phyloP scores from a whole-genome alignment of 306 rosid genomes.

The Abrus pulchellus region DNA sequence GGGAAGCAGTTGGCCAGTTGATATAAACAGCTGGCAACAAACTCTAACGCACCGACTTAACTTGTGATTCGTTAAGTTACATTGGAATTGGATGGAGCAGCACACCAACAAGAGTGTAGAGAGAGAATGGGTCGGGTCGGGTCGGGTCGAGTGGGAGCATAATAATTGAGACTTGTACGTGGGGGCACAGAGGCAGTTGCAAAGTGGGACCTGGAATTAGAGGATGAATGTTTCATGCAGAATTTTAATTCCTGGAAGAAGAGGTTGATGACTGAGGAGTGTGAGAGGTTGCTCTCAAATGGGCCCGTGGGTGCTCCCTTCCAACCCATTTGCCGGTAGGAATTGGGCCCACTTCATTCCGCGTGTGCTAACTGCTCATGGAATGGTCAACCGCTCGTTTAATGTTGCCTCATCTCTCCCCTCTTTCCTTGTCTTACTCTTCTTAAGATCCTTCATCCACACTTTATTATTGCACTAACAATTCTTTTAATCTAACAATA shows the following conservation, averaged over 20 bases:
- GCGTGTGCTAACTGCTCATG: conserved; percentile 46
- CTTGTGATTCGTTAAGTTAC: background rate
- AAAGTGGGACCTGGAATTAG: conserved; percentile 41
- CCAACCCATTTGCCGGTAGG: conserved; percentile 63
- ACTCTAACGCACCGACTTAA: conserved; percentile 61
- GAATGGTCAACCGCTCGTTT: background rate
- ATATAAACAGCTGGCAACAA: conserved; percentile 63
- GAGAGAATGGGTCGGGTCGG: too few species aligned
- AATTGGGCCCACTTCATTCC: conserved; percentile 42
- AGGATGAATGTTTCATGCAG: conserved; percentile 11
- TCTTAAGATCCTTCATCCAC: too few species aligned
- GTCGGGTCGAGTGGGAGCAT: background rate
- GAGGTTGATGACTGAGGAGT: conserved; percentile 3
- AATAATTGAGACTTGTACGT: background rate
- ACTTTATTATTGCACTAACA: too few species aligned
- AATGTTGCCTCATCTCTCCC: background rate
- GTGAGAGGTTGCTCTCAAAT: conserved; percentile 13
- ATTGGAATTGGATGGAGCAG: background rate
- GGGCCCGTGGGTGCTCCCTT: conserved; percentile 58
- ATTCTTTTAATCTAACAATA: too few species aligned
- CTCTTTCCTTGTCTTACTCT: background rate
- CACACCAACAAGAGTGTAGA: too few species aligned
- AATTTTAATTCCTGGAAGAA: background rate
- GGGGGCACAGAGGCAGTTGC: conserved; percentile 15
- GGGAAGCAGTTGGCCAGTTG: conserved; percentile 78